Evolutionary conservation across 1,284 basidiomycete genomes (phyloP), one percentile per base, ranked within the genome.

Genomic region (Pseudozyma tsukubaensis): DNA sequence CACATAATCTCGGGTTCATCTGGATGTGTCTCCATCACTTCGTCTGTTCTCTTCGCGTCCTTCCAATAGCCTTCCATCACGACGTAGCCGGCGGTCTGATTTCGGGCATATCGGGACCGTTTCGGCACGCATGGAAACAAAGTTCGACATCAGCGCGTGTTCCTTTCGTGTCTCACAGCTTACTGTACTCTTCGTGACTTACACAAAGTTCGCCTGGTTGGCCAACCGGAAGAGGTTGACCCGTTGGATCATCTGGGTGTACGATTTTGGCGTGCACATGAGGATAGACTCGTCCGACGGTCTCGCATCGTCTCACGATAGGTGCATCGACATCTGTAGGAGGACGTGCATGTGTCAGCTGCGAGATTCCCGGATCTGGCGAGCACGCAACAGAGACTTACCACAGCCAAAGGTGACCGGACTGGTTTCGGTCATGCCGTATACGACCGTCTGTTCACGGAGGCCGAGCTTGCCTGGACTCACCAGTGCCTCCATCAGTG

Each of bases 61-160:
- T 88, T 83, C 92, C 92, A 94, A 82, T 94, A 94, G 54, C 92
- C 92, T 82, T 91, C 91, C 85, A 93, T 92, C 13, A 94, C 83
- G 7, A 91, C 76, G 83, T 94, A 94, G 1, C 92, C 92, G 0
- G 91, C 85, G 12, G 92, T 87, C 73, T 74, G 44, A 35, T 47
- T n/a, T 52, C 53, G 60, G 40, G n/a, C n/a, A 16, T 11, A 43
- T 29, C 44, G 49, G 40, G 34, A 50, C 53, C 45, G 40, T 47
- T 4, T 62, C 50, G 47, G 55, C 29, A 49, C 53, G 59, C 37
- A 53, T 39, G 47, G 35, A 32, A 43, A 19, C 19, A 54, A 18
- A 21, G 32, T 16, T 37, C 18, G 37, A 59, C 58, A 71, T 48
- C 34, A 24, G 37, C 3, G n/a, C n/a, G 19, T n/a, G 21, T n/a